Conservation (phyloP, 2,329 filamentous ascomycete genomes). For the Sphaerostilbella broomeana region DNA sequence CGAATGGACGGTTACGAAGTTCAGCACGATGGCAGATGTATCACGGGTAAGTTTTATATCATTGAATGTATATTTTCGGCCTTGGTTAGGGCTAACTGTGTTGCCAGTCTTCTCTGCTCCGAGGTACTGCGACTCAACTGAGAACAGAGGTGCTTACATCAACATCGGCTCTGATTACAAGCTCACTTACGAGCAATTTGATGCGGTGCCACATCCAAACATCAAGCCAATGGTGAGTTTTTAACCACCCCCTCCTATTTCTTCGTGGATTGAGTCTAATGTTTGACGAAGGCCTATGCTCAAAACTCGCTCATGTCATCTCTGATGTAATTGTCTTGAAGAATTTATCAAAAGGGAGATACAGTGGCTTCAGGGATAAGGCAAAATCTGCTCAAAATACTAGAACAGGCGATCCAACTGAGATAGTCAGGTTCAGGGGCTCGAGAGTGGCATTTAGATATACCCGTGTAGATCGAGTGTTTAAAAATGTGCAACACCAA, state of each 20-base stretch:
- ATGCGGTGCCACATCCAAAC: slow-evolving; percentile 91
- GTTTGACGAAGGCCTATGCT: slow-evolving; percentile 61
- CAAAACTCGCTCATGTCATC: slow-evolving; percentile 74
- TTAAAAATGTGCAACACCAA: slow-evolving; percentile 9
- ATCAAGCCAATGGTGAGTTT: slow-evolving; percentile 78
- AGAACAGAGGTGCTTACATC: slow-evolving; percentile 98
- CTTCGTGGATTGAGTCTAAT: background rate
- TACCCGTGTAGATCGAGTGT: slow-evolving; percentile 8
- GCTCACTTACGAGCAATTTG: slow-evolving; percentile 86
- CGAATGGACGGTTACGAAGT: slow-evolving; percentile 99
- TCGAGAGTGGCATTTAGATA: slow-evolving; percentile 10
- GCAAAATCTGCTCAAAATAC: slow-evolving; percentile 18
- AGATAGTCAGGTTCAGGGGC: too few relatives aligned
- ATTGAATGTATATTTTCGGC: background rate
- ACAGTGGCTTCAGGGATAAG: too few relatives aligned
- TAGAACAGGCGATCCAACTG: too few relatives aligned
- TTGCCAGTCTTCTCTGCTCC: slow-evolving; percentile 84
- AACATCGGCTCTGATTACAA: slow-evolving; percentile 91
- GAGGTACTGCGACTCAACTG: slow-evolving; percentile 94
- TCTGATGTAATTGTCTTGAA: slow-evolving; percentile 52
- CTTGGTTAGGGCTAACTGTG: slow-evolving; percentile 13
- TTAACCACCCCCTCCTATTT: background rate
- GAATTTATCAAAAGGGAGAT: slow-evolving; percentile 16
- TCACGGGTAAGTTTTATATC: slow-evolving; percentile 61
- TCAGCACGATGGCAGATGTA: slow-evolving; percentile 91